Conservation (phyloP, 768 basidiomycete species). For the Boletus rubescentipes region DNA sequence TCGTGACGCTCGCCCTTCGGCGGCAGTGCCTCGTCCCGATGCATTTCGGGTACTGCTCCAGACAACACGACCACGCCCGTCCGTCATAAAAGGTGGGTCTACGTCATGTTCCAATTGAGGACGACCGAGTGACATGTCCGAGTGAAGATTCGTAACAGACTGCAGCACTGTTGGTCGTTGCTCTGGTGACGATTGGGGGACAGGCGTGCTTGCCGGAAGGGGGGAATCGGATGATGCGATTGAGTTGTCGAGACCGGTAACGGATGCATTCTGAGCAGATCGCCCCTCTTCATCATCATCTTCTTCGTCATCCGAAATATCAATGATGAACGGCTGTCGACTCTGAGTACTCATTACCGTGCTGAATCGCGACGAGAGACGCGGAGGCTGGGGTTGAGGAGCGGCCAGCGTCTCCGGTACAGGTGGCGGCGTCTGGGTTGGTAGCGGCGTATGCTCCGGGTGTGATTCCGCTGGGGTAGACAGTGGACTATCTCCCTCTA, state of each 20-base stretch:
- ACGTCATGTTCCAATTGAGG: slow-evolving; percentile 32
- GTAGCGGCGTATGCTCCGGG: background rate
- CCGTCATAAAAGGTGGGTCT: slow-evolving; percentile 59
- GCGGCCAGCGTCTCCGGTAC: slow-evolving; percentile 8
- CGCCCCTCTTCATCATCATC: slow-evolving; percentile 27
- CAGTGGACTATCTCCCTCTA: slow-evolving; percentile 1
- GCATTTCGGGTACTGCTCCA: slow-evolving; percentile 34
- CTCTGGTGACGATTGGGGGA: background rate
- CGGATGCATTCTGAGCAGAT: background rate
- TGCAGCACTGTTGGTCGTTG: background rate
- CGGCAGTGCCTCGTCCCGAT: slow-evolving; percentile 15
- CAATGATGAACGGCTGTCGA: slow-evolving; percentile 31
- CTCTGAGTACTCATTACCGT: slow-evolving; percentile 21
- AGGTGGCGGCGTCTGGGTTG: background rate
- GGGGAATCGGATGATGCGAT: background rate
- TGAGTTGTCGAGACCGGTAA: background rate
- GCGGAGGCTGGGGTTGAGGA: slow-evolving; percentile 6
- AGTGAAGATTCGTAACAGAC: background rate
- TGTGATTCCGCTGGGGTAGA: slow-evolving; percentile 2
- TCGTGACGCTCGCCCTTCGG: slow-evolving; percentile 24
- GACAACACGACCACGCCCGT: slow-evolving; percentile 63
- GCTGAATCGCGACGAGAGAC: slow-evolving; percentile 26
- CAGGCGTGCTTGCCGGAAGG: background rate
- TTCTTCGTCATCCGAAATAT: slow-evolving; percentile 33
- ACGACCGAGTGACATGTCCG: slow-evolving; percentile 7